Evolutionary conservation across 1,284 basidiomycete species (phyloP), one percentile per base, ranked within the genome.

Genomic region (Sphagnurus paluster): DNA sequence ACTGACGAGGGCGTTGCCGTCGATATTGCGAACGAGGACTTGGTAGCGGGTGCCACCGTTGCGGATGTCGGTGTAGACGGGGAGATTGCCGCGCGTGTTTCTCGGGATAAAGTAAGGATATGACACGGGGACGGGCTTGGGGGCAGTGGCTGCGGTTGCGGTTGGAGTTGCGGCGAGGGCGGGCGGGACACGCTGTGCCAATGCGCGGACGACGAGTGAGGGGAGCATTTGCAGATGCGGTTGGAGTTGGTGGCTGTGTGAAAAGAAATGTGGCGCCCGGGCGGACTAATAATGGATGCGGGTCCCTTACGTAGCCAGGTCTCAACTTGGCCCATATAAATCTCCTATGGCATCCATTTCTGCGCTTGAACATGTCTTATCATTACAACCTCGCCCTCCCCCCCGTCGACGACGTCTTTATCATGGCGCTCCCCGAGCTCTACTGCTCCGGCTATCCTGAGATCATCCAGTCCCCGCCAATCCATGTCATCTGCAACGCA

Each of bases 1-100:
- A 64, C 68, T 46, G 49, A 74, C 72, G 39, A 62, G 56, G 39
- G 60, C 55, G 33, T 70, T 66, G 17, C 74, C 74, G 52, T 74
- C 69, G 25, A 76, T 56, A 52, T 74, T 72, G 33, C 70, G 68
- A 39, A 76, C 60, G 35, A 67, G 57, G 20, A 72, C 64, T 24
- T 77, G 66, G 55, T 79, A 70, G 48, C 77, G 75, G 5, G 80
- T 76, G 48, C 81, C 75, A 24, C 66, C 77, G 61, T 84, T 86
- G 54, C 82, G 80, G 43, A 85, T 63, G 62, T 88, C 84, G 30
- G 82, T 78, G 63, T 87, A 88, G 17, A 89, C 82, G 39, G 86
- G 86, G 21, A 89, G 72, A 39, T 76, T 76, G 28, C 83, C 83
- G 43, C 71, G 71, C 32, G 76, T 63, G 64, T 84, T 89, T 52